Evolutionary conservation across 148 eudicot species (phyloP).

Genomic region (Fallopia convolvulus): DNA sequence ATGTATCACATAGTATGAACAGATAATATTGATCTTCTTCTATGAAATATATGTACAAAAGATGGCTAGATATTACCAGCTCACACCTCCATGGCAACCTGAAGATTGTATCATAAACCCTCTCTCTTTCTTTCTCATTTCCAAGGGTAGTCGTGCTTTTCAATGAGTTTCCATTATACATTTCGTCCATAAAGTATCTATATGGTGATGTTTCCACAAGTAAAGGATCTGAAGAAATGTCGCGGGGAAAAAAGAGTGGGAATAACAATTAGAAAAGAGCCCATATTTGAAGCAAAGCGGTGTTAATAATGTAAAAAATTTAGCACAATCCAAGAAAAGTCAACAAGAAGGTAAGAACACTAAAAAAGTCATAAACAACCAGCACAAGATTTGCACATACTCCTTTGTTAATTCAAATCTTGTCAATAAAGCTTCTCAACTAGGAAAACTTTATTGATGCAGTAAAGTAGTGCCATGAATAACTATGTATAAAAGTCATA

Average conservation of each 20-base stretch:
- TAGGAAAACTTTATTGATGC: neutral
- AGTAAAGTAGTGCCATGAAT: too few species aligned
- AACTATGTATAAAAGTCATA: neutral
- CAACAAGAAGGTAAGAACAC: neutral
- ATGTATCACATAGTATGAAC: neutral
- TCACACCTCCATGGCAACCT: conserved; percentile 99
- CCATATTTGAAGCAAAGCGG: neutral
- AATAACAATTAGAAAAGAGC: conserved; percentile 7
- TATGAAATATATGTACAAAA: neutral
- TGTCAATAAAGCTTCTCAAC: neutral
- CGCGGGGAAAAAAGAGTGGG: conserved; percentile 10
- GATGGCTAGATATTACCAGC: conserved; percentile 44
- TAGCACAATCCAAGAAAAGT: neutral
- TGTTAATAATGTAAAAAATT: neutral
- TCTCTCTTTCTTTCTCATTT: conserved; percentile 89
- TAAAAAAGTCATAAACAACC: neutral
- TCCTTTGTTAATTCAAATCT: neutral
- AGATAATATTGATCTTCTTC: neutral
- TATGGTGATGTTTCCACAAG: conserved; percentile 69
- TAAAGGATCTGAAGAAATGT: conserved; percentile 41
- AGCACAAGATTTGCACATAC: neutral
- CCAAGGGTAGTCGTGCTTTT: conserved; percentile 70
- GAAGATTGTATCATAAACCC: conserved; percentile 90
- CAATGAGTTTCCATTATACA: conserved; percentile 72
- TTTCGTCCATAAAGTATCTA: conserved; percentile 74